These are phyloP conservation scores for Picochlorum costavermella DNA, from an alignment of 139 green algal genomes.

Conservation along the genomic window DNA sequence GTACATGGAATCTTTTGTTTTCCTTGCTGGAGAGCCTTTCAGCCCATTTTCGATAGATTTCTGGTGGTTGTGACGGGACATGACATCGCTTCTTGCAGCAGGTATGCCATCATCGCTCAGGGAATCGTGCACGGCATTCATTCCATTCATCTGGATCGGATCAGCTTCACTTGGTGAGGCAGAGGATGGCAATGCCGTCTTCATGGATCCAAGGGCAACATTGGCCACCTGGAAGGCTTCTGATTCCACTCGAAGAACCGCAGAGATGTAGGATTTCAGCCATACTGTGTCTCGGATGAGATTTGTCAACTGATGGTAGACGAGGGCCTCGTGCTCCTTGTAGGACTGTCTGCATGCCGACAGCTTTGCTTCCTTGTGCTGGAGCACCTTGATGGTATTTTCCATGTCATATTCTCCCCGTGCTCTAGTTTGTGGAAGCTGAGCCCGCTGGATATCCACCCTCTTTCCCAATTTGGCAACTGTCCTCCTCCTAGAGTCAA, in stretches of 20 bases:
- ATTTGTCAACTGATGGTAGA: conserved; percentile 75
- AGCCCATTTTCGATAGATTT: background rate
- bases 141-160: background rate
- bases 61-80: background rate
- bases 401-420: conserved; percentile 65
- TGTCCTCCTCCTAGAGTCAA: conserved; percentile 73
- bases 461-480: conserved; percentile 50
- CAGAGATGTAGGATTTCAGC: conserved; percentile 69
- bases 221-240: conserved; percentile 46
- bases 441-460: conserved; percentile 41
- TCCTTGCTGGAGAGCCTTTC: background rate
- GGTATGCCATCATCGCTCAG: background rate
- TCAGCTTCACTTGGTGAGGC: conserved; percentile 2
- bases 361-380: conserved; percentile 76
- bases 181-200: conserved; percentile 19
- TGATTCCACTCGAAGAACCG: conserved; percentile 53
- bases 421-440: conserved; percentile 35
- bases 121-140: background rate
- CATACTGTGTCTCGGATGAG: conserved; percentile 74
- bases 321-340: conserved; percentile 68
- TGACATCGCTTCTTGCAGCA: background rate
- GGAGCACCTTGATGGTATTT: conserved; percentile 48
- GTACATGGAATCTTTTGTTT: background rate
- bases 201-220: conserved; percentile 36
- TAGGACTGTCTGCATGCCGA: conserved; percentile 53